Evolutionary conservation across 345 rosid species (phyloP).

Genomic region (Capsella bursapastoris): DNA sequence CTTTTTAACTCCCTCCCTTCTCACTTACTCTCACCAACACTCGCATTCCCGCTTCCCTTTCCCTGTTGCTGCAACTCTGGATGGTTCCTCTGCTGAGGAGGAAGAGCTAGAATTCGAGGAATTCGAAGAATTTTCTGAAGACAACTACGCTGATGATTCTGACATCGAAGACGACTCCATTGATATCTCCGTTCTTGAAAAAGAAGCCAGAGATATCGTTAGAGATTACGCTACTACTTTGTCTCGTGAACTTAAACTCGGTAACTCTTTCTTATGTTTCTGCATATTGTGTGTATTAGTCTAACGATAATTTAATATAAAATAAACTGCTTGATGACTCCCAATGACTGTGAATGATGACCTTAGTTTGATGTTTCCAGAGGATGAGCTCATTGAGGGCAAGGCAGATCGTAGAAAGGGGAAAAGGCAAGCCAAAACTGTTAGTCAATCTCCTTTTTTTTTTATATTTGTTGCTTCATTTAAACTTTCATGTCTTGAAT

Average conservation of each 20-base stretch:
- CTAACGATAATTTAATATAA: not conserved
- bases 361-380: conserved; percentile 45
- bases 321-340: not conserved
- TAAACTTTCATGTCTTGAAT: not conserved
- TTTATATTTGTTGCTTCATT: not conserved
- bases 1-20: conserved; percentile 27
- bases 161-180: conserved; percentile 43
- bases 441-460: conserved; percentile 40
- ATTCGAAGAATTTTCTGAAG: conserved; percentile 36
- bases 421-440: conserved; percentile 54
- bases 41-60: conserved; percentile 38
- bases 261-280: conserved; percentile 40
- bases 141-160: conserved; percentile 32
- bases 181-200: conserved; percentile 67
- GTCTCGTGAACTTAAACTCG: conserved; percentile 65
- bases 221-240: conserved; percentile 62
- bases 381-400: conserved; percentile 56
- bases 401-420: conserved; percentile 61
- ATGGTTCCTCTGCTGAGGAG: conserved; percentile 19
- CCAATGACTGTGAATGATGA: conserved; percentile 7
- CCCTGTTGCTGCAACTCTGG: conserved; percentile 31
- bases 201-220: conserved; percentile 71
- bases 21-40: conserved; percentile 42
- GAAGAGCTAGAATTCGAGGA: conserved; percentile 43
- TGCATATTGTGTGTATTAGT: not conserved